Conservation (phyloP, 2,329 filamentous ascomycete species). For the Fusarium succisae region DNA sequence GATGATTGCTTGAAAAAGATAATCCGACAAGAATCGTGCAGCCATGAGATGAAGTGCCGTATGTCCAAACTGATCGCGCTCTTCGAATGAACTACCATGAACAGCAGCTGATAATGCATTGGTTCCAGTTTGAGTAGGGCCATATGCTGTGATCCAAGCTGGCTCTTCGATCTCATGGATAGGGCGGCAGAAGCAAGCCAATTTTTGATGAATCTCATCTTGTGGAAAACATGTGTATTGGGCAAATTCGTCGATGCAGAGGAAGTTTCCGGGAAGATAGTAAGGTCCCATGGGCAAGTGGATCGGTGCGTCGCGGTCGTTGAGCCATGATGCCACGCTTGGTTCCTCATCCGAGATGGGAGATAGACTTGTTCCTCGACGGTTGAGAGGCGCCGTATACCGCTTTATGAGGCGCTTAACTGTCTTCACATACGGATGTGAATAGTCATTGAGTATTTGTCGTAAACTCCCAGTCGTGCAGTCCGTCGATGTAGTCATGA, state of each 20-base stretch:
- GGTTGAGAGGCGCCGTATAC: conserved; percentile 47
- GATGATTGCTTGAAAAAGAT: conserved; percentile 44
- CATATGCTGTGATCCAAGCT: conserved; percentile 45
- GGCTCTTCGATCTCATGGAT: conserved; percentile 36
- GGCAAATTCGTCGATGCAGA: conserved; percentile 47
- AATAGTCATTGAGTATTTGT: conserved; percentile 46
- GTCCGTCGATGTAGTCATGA: conserved; percentile 52
- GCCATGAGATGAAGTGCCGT: conserved; percentile 59
- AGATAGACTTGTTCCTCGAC: conserved; percentile 33
- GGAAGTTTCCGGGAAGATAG: conserved; percentile 61
- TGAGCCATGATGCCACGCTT: conserved; percentile 39
- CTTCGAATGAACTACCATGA: conserved; percentile 13
- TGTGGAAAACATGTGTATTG: conserved; percentile 28
- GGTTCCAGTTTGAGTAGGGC: conserved; percentile 31
- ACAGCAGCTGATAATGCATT: conserved; percentile 22
- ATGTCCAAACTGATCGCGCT: conserved; percentile 57
- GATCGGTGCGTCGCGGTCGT: conserved; percentile 43
- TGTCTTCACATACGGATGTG: conserved; percentile 48
- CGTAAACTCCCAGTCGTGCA: conserved; percentile 50
- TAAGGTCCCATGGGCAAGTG: conserved; percentile 33
- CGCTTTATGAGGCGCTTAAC: conserved; percentile 52
- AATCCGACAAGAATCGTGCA: conserved; percentile 42
- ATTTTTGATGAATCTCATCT: conserved; percentile 36
- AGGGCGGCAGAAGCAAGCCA: conserved; percentile 45
- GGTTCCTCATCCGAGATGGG: conserved; percentile 37